Conservation (phyloP, 2,329 filamentous ascomycete genomes). For the Pestalotiopsis fici region DNA sequence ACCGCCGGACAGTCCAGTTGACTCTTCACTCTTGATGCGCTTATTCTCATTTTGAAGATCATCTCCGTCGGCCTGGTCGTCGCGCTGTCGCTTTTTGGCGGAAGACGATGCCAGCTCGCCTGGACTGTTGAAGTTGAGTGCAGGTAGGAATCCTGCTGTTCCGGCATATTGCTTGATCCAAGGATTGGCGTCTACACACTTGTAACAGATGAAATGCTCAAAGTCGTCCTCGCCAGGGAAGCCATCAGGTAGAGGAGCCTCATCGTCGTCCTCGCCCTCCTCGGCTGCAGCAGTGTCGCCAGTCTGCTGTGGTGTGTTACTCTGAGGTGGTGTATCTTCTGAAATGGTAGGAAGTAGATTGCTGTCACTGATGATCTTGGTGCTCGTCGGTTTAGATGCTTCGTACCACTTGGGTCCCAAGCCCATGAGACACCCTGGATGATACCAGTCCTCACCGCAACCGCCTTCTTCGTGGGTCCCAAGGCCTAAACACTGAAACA, state of each 20-base stretch:
- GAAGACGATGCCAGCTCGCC: constrained; percentile 14
- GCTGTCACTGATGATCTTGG: constrained; percentile 15
- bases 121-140: constrained; percentile 56
- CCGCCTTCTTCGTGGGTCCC: constrained; percentile 79
- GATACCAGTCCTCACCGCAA: constrained; percentile 97
- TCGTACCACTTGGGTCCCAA: constrained; percentile 74
- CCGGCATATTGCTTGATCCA: constrained; percentile 93
- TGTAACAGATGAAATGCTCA: constrained; percentile 89
- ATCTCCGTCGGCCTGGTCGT: constrained; percentile 45
- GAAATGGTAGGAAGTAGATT: constrained; percentile 47
- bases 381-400: constrained; percentile 39
- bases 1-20: constrained; percentile 13
- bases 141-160: constrained; percentile 74
- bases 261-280: constrained; percentile 55
- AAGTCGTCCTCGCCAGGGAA: constrained; percentile 91
- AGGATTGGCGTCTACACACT: constrained; percentile 82
- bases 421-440: constrained; percentile 88
- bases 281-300: constrained; percentile 22
- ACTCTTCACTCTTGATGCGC: constrained; percentile 50
- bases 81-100: constrained; percentile 68
- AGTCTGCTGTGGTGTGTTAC: constrained; percentile 16
- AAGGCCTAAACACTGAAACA: constrained; percentile 95
- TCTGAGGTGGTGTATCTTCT: constrained; percentile 38
- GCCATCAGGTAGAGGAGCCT: constrained; percentile 73
- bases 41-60: constrained; percentile 42